phyloP scores from a whole-genome alignment of 2,329 filamentous ascomycete species.

The Aspergillus brasiliensis region DNA sequence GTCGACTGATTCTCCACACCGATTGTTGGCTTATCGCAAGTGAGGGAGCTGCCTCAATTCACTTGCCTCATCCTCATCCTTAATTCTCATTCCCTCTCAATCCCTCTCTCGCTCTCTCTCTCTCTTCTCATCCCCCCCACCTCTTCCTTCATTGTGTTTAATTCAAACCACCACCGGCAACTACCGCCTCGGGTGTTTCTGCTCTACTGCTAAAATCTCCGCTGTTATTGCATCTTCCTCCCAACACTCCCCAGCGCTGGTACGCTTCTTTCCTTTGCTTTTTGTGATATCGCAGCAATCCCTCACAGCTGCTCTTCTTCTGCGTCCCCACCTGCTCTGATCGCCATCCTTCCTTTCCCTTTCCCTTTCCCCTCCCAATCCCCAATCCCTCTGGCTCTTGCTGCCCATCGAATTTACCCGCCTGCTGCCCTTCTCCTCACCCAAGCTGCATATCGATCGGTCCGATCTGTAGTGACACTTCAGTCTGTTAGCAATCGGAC shows the following conservation, averaged over 20 bases:
- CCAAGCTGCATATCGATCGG: slow-evolving; percentile 20
- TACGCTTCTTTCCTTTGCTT: slow-evolving; percentile 20
- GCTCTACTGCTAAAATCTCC: not conserved
- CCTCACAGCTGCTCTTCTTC: slow-evolving; percentile 6
- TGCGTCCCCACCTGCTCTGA: slow-evolving; percentile 8
- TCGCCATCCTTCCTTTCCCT: slow-evolving; percentile 12
- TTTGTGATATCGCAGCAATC: slow-evolving; percentile 10
- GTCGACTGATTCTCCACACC: not conserved
- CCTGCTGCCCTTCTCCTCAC: slow-evolving; percentile 12
- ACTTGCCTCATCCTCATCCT: slow-evolving; percentile 14
- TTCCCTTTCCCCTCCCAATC: slow-evolving; percentile 8
- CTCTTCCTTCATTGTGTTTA: too few species aligned
- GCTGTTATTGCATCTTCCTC: slow-evolving; percentile 8
- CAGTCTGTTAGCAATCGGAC: slow-evolving; percentile 19
- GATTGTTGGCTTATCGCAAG: slow-evolving; percentile 20
- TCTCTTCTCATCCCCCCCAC: slow-evolving; percentile 13
- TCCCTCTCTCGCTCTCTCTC: slow-evolving; percentile 15
- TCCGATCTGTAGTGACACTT: slow-evolving; percentile 24
- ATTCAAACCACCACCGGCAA: slow-evolving; percentile 5
- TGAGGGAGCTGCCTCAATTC: slow-evolving; percentile 28
- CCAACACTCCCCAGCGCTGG: slow-evolving; percentile 17
- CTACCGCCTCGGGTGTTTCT: slow-evolving; percentile 14
- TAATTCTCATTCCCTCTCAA: not conserved
- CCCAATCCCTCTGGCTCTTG: slow-evolving; percentile 22
- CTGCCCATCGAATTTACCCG: slow-evolving; percentile 14